These are phyloP conservation scores for Gossypium arboreum DNA, from an alignment of 345 rosid genomes.

Conservation along the genomic window DNA sequence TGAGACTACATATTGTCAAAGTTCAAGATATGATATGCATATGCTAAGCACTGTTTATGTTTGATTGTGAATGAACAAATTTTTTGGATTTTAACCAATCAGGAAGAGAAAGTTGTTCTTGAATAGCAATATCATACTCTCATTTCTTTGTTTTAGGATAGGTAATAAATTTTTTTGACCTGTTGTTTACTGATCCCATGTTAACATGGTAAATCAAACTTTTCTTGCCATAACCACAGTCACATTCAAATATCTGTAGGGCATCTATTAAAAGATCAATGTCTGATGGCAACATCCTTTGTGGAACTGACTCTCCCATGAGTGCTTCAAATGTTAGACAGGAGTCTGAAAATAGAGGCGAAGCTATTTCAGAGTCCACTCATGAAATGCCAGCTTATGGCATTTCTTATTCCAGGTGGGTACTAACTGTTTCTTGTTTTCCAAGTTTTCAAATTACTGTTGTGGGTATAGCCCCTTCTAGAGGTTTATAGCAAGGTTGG, in stretches of 20 bases:
- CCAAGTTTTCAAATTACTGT: neutral
- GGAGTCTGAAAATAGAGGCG: slow-evolving; percentile 31
- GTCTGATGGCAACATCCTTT: slow-evolving; percentile 72
- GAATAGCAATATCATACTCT: neutral
- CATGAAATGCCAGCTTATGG: slow-evolving; percentile 54
- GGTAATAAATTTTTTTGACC: neutral
- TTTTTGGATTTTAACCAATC: neutral
- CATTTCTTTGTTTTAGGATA: neutral
- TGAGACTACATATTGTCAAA: neutral
- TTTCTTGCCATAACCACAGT: slow-evolving; percentile 6
- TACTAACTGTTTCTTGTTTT: neutral
- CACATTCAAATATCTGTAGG: slow-evolving; percentile 32
- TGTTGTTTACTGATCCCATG: neutral
- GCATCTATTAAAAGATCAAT: slow-evolving; percentile 63
- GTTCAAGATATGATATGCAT: neutral
- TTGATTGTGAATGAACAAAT: no score
- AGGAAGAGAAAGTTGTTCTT: neutral
- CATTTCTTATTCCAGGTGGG: slow-evolving; percentile 52
- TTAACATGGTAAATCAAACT: slow-evolving; percentile 1
- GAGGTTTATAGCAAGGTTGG: neutral
- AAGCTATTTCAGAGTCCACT: slow-evolving; percentile 49
- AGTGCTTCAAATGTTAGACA: slow-evolving; percentile 30
- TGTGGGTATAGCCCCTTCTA: neutral
- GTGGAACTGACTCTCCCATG: slow-evolving; percentile 39
- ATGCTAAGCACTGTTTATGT: neutral